Conservation (phyloP, 2,329 filamentous ascomycete genomes). For the Xylaria sp. region DNA sequence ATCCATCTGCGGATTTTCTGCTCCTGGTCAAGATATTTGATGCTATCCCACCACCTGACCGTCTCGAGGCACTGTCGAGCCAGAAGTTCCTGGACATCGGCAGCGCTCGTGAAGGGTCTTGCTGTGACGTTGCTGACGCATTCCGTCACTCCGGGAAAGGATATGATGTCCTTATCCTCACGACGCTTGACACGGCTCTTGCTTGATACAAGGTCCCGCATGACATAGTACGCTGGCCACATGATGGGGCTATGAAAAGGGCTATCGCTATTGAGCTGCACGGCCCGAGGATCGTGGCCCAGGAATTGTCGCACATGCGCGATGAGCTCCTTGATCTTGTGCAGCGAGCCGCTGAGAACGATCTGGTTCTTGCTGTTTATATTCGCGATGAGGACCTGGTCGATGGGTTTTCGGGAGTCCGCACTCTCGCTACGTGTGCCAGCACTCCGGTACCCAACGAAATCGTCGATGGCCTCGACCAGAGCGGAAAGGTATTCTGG, state of each 20-base stretch:
- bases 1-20: conserved; percentile 86
- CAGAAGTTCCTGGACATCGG: conserved; percentile 81
- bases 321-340: conserved; percentile 82
- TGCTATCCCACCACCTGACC: conserved; percentile 93
- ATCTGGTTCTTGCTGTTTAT: conserved; percentile 98
- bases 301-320: conserved; percentile 89
- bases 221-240: conserved; percentile 81
- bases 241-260: conserved; percentile 95
- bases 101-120: conserved; percentile 77
- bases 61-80: conserved; percentile 89
- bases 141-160: conserved; percentile 78
- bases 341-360: conserved; percentile 88
- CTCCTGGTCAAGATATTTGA: conserved; percentile 87
- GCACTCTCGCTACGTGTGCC: conserved; percentile 75
- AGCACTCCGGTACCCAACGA: conserved; percentile 75
- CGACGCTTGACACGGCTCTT: conserved; percentile 65
- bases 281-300: conserved; percentile 89
- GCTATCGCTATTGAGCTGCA: conserved; percentile 85
- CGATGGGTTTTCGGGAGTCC: conserved; percentile 76
- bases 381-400: conserved; percentile 91
- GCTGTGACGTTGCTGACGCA: conserved; percentile 90
- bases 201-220: conserved; percentile 74
- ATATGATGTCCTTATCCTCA: conserved; percentile 72
- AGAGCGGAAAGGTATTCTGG: conserved; percentile 77
- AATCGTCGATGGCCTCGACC: conserved; percentile 80